phyloP scores from a whole-genome alignment of 352 stramenopile species.

The Globisporangium barbulae region DNA sequence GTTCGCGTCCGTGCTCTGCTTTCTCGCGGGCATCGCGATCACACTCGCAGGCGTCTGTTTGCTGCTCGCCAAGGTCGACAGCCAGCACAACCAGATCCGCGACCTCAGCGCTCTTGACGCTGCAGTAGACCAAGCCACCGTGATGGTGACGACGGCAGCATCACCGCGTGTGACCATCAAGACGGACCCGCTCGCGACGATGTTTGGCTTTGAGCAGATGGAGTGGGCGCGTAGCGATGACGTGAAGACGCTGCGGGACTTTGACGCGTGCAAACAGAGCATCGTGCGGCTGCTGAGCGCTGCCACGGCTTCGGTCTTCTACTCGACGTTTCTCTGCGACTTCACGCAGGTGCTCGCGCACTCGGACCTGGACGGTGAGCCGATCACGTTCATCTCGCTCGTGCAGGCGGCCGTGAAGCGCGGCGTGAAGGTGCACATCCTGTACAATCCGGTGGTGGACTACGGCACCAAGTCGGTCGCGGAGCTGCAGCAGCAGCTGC shows the following conservation, averaged over 20 bases:
- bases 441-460: constrained; percentile 74
- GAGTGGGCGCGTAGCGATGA: constrained; percentile 37
- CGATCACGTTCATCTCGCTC: constrained; percentile 56
- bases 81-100: constrained; percentile 17
- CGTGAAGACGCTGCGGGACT: constrained; percentile 48
- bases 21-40: constrained; percentile 49
- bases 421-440: constrained; percentile 60
- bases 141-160: constrained; percentile 1
- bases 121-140: background rate
- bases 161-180: background rate
- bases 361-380: constrained; percentile 24
- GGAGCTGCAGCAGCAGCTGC: constrained; percentile 42
- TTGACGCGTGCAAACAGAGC: constrained; percentile 56
- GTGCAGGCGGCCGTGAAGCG: constrained; percentile 51
- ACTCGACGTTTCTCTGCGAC: constrained; percentile 81
- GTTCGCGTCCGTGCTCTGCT: constrained; percentile 33
- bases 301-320: constrained; percentile 59
- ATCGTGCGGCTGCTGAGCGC: constrained; percentile 60
- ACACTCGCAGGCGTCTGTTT: constrained; percentile 64
- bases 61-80: constrained; percentile 55
- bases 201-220: constrained; percentile 67
- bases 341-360: constrained; percentile 51
- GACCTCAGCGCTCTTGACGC: background rate
- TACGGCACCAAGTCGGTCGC: constrained; percentile 65
- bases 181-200: constrained; percentile 22